phyloP scores from a whole-genome alignment of 768 basidiomycete genomes.

The Clitopilus hobsonii region DNA sequence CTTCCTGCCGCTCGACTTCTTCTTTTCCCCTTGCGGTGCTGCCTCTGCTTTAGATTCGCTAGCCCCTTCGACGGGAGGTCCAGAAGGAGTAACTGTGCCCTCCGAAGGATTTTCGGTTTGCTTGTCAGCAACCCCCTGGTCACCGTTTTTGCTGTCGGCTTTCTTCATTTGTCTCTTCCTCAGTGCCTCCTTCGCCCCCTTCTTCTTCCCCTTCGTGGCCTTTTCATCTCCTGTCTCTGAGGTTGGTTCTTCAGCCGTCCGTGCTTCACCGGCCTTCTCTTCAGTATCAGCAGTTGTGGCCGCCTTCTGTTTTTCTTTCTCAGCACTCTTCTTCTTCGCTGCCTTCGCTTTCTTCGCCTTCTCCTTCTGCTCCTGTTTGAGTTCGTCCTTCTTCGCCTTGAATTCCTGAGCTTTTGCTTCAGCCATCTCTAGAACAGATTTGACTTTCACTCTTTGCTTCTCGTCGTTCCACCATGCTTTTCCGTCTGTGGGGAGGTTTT shows the following conservation, averaged over 20 bases:
- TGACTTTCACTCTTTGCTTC: constrained; percentile 13
- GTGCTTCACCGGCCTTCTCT: not conserved
- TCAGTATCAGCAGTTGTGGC: not conserved
- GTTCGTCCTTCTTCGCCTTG: constrained; percentile 6
- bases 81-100: too few relatives aligned
- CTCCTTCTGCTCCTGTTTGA: constrained; percentile 7
- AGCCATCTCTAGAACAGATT: constrained; percentile 13
- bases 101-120: not conserved
- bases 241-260: not conserved
- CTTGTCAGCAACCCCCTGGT: not conserved
- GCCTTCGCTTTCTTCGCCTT: constrained; percentile 9
- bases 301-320: constrained; percentile 1
- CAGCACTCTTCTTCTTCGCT: constrained; percentile 6
- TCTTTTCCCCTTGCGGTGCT: not conserved
- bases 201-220: not conserved
- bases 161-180: not conserved
- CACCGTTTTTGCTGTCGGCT: not conserved
- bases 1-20: not conserved
- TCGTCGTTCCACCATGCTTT: constrained; percentile 32
- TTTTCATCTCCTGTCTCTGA: not conserved
- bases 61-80: not conserved
- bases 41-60: not conserved
- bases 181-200: not conserved
- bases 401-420: constrained; percentile 16
- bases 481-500: constrained; percentile 21